Evolutionary conservation across 2,329 filamentous ascomycete species (phyloP), one percentile per base, ranked within the genome.

Genomic region (Akanthomyces dipterigenus): DNA sequence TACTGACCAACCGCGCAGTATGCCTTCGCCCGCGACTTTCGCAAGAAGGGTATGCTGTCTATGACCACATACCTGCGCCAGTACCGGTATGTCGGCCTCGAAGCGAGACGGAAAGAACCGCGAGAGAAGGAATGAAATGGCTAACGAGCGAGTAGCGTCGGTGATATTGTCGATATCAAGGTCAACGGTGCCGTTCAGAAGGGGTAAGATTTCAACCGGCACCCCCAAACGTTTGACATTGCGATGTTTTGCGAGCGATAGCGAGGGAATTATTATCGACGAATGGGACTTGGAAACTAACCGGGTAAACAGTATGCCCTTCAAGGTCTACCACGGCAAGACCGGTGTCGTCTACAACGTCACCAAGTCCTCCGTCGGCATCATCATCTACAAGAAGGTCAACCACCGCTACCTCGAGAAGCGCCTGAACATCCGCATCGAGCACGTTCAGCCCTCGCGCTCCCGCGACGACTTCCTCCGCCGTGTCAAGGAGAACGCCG

Each of bases 271-370:
- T 24, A 31, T 16, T 42, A 7, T 34, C 3, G 2, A 9, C 50
- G n/a, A 43, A 12, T 26, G 12, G 60, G 46, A 34, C 53, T 49
- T 12, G 48, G 59, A 56, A 65, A 67, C 76, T 80, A 68, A 79
- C 70, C 66, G 60, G 65, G 63, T 58, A 64, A 64, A 77, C 73
- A 92, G 91, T 85, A 95, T 96, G 91, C 93, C 93, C 74, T 92
- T 93, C 89, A 97, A 97, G 87, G 90, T 96, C 82, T 97, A 96
- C 89, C 93, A 98, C 87, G 95, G 93, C 76, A 98, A 98, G 90
- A 96, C 93, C 67, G 92, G 92, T 77, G 90, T 96, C 74, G 83
- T 96, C 82, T 96, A 96, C 90, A 99, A 99, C 86, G 95, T 99
- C 74, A 95, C 93, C 82, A 96, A 97, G 88, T 90, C 87, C 73